These are phyloP conservation scores for Ascosphaera acerosa DNA, from an alignment of 2,329 filamentous ascomycete species.

Conservation along the genomic window DNA sequence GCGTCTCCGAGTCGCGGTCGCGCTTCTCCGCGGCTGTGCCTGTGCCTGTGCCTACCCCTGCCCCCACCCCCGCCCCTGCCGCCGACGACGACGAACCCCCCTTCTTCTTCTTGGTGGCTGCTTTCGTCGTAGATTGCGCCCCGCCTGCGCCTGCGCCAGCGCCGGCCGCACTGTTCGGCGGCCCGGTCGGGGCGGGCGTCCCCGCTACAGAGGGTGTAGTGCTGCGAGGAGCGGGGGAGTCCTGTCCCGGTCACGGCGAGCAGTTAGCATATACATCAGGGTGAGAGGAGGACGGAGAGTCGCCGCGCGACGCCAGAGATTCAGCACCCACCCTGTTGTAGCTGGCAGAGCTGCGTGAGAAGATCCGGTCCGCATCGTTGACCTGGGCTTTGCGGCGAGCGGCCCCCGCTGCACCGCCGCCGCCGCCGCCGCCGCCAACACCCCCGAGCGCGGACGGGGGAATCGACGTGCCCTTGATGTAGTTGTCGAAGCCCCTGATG, in stretches of 20 bases:
- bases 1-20: conserved; percentile 1
- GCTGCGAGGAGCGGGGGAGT: conserved; percentile 20
- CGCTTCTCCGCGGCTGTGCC: not conserved
- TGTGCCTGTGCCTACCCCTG: too few relatives aligned
- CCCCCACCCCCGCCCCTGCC: conserved; percentile 5
- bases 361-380: conserved; percentile 22
- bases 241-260: conserved; percentile 12
- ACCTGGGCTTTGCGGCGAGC: conserved; percentile 21
- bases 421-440: conserved; percentile 9
- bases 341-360: conserved; percentile 23
- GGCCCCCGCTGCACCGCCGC: conserved; percentile 6
- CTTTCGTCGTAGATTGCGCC: conserved; percentile 12
- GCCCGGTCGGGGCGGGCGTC: conserved; percentile 18
- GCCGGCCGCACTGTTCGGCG: conserved; percentile 7
- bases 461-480: conserved; percentile 68
- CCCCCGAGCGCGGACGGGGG: conserved; percentile 14
- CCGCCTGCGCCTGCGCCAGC: conserved; percentile 7
- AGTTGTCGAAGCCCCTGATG: conserved; percentile 91
- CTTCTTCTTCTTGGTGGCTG: conserved; percentile 20
- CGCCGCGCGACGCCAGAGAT: not conserved
- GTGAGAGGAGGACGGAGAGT: not conserved
- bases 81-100: conserved; percentile 8
- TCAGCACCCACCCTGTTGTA: conserved; percentile 20
- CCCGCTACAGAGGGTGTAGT: conserved; percentile 23
- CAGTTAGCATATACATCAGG: not conserved